Evolutionary conservation across 495 filamentous ascomycete species (phyloP), one percentile per base, ranked within the genome.

Genomic region (Neurospora sp.): DNA sequence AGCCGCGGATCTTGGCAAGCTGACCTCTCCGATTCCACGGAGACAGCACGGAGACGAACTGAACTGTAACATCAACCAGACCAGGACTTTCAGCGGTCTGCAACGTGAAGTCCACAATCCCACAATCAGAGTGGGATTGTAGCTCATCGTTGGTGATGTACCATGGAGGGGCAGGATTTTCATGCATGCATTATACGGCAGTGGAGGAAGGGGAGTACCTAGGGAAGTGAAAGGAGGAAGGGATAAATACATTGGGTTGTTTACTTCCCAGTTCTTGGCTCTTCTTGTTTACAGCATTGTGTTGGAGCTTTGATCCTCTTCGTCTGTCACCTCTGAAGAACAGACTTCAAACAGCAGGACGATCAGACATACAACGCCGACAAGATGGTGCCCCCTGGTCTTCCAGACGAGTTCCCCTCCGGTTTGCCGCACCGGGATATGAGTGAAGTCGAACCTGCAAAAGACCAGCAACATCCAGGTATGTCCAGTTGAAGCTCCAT

Each of bases 381-480:
- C 22, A 61, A 61, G 3, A 61, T 61, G 27, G 53, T 61, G 5
- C 18, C 53, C 22, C 16, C 53, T 14, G 6, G 12, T 35, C 53
- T 18, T 3, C 6, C 53, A 6, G 27, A 61, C 6, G 53, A 61
- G 14, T 61, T 18, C 27, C 53, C 53, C 12, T 16, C 12, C 6
- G 53, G 53, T 6, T 35, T 61, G 6, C 27, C 27, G 22, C 53
- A 41, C 4, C 69, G 69, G 40, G 71, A 77, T 69, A 71, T 70
- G 20, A 44, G 11, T 39, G 69, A 73, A 38, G 31, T 72, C 10
- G 74, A 71, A 38, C 74, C 75, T 41, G 75, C 76, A 14, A 78
- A 78, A 53, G 73, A 74, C 14, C 53, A 79, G 68, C 76, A 74
- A 69, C 40, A 73, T 69, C 73, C 74, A 73, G 76, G 76, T 78